Evolutionary conservation across 768 basidiomycete species (phyloP), one percentile per base, ranked within the genome.

Genomic region (Vararia minispora): DNA sequence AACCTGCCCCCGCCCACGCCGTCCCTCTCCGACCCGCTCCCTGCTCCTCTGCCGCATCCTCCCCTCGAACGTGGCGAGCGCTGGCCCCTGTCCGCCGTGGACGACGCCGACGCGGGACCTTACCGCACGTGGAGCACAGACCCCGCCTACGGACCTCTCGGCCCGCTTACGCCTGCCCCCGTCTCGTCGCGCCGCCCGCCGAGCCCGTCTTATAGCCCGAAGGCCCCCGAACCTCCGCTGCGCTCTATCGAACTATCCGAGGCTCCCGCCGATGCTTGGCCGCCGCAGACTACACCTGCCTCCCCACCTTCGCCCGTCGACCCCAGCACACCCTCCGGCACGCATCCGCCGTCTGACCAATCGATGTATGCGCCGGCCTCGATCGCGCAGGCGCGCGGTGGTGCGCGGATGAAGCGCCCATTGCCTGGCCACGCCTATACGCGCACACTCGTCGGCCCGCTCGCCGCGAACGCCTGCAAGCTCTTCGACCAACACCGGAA

Each of bases 361-460:
- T 29, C 56, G 1, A 43, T 47, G 50, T 50, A 50, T 27, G 44
- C 48, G 8, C 42, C 49, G 13, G 43, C 44, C 2, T 47, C 49
- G 20, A 38, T 51, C 33, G 50, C 42, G 14, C 57, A 57, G 37
- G 37, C 34, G 20, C 58, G 35, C 50, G 58, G 13, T 58, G 61
- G 32, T 51, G 59, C 22, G 53, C 61, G 47, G 42, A 51, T 44
- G 23, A 58, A 31, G 41, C 58, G 20, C 37, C 64, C 76, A 38
- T 58, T 72, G 39, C 69, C 78, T n/a, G 68, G 77, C 40, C 71
- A 82, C 48, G 66, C 76, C 5, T 90, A 86, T 58, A 86, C 86
- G 9, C 74, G 89, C 37, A 91, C 90, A 2, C 73, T 95, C 6
- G 87, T 95, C 41, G 92, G 92, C 7, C 85, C 89, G 1, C 68